These are phyloP conservation scores for Begonia fuchsioides DNA, from an alignment of 306 rosid genomes.

Conservation along the genomic window DNA sequence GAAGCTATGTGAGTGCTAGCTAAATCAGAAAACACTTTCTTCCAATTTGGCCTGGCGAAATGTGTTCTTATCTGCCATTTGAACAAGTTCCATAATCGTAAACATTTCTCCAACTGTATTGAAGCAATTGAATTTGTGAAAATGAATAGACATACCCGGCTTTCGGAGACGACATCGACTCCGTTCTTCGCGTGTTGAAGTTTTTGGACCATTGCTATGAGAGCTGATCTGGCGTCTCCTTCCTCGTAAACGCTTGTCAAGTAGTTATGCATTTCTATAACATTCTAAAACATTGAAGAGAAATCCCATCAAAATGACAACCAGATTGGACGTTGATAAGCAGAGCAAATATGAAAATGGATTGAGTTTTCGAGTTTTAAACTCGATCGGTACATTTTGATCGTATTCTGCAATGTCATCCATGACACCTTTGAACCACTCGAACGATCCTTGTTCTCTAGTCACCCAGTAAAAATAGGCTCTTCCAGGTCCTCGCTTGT, in stretches of 20 bases:
- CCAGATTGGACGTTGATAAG: constrained; percentile 2
- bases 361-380: not conserved
- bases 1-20: constrained; percentile 35
- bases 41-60: constrained; percentile 91
- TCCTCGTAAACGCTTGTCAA: constrained; percentile 84
- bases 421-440: constrained; percentile 99
- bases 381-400: constrained; percentile 34
- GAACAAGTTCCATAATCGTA: not conserved
- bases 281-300: constrained; percentile 57
- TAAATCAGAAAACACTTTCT: constrained; percentile 38
- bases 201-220: constrained; percentile 69
- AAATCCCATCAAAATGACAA: constrained; percentile 6
- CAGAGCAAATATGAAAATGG: constrained; percentile 3
- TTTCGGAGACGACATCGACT: constrained; percentile 72
- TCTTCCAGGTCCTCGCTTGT: constrained; percentile 43
- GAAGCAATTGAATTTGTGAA: not conserved
- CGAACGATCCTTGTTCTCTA: constrained; percentile 88
- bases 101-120: too few species aligned
- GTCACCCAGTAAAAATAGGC: constrained; percentile 96
- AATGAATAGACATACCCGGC: constrained; percentile 41
- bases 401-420: constrained; percentile 79
- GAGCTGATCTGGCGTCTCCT: constrained; percentile 88
- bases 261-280: constrained; percentile 90
- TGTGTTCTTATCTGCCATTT: constrained; percentile 65
- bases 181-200: constrained; percentile 87